phyloP scores from a whole-genome alignment of 1,139 yeast genomes.

The Tardiomyces digboiensis region DNA sequence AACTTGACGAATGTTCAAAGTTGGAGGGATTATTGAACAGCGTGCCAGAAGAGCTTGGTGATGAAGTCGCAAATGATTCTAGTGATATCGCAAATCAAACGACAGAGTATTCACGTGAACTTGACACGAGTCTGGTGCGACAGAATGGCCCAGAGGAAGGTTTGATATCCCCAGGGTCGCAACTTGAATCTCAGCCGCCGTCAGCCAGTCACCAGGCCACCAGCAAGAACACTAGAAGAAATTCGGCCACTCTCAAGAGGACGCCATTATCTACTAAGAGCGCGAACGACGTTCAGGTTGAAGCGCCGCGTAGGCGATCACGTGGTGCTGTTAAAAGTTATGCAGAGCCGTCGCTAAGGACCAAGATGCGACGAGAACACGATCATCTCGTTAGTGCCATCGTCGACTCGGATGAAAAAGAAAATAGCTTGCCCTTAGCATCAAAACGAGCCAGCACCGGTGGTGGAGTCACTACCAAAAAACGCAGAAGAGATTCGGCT shows the following conservation, averaged over 20 bases:
- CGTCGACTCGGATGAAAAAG: not conserved
- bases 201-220: not conserved
- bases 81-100: too few relatives aligned
- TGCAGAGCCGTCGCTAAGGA: slow-evolving; percentile 56
- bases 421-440: not conserved
- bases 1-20: too few relatives aligned
- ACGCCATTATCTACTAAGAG: not conserved
- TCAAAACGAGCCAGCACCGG: not conserved
- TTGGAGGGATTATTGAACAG: too few relatives aligned
- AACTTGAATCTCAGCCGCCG: not conserved
- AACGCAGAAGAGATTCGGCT: not conserved
- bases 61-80: too few relatives aligned
- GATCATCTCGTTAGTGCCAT: slow-evolving; percentile 51
- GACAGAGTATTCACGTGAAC: too few relatives aligned
- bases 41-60: too few relatives aligned
- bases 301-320: slow-evolving; percentile 5
- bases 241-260: not conserved
- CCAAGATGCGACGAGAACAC: slow-evolving; percentile 63
- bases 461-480: not conserved
- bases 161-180: too few relatives aligned
- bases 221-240: not conserved
- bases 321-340: slow-evolving; percentile 34
- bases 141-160: too few relatives aligned
- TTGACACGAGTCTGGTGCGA: too few relatives aligned
- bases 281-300: slow-evolving; percentile 1